phyloP scores from a whole-genome alignment of 768 basidiomycete genomes.

The Russula vinacea region DNA sequence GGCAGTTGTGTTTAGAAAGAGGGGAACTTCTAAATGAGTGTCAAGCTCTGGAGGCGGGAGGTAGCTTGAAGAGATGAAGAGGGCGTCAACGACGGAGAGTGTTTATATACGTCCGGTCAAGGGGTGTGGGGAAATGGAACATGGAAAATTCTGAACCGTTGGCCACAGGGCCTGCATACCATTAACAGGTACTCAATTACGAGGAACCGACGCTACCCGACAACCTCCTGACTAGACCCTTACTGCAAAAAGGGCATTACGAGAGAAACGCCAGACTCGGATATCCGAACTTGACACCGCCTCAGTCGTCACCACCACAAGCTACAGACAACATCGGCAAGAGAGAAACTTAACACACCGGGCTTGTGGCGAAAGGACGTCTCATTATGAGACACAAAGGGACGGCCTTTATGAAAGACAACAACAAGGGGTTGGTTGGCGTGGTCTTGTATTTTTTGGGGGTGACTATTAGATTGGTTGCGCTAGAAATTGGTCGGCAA shows the following conservation, averaged over 20 bases:
- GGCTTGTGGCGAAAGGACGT: constrained; percentile 14
- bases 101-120: constrained; percentile 22
- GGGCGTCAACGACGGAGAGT: neutral
- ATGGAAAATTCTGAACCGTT: neutral
- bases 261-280: neutral
- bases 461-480: neutral
- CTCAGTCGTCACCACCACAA: neutral
- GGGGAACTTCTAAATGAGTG: neutral
- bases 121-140: constrained; percentile 31
- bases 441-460: neutral
- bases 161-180: neutral
- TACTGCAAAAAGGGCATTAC: constrained; percentile 13
- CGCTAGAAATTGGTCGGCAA: neutral
- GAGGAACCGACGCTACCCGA: too few species aligned
- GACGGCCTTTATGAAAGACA: constrained; percentile 32
- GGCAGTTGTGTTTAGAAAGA: constrained; percentile 14
- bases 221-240: neutral
- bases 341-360: neutral
- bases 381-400: constrained; percentile 32
- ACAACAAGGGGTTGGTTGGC: constrained; percentile 1
- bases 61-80: neutral
- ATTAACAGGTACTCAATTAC: neutral
- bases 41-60: neutral
- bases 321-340: neutral
- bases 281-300: neutral